Evolutionary conservation across 164 flowering plant species (phyloP), one percentile per base, ranked within the genome.

Genomic region (Umbilicus rupestris): DNA sequence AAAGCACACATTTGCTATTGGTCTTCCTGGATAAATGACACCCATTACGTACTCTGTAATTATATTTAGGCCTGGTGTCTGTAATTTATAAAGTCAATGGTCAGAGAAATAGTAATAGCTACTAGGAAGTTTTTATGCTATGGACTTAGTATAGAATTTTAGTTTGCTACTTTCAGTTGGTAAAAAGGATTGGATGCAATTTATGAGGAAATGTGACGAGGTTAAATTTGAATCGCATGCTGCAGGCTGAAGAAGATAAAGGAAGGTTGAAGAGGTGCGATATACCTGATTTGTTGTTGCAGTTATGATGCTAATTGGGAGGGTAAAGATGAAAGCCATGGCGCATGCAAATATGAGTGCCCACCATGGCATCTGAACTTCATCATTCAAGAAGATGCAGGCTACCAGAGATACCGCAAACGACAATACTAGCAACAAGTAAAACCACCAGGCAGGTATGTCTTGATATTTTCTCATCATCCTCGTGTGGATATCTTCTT

Each of bases 361-460:
- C 70, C 70, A 69, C 60, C 66, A 69, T 28, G 60, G 66, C 71
- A 68, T 60, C 46, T 68, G 70, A 33, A 68, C 58, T 46, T 68
- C 50, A 30, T 68, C 65, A 37, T 60, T 68, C 65, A 69, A 39
- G 71, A 69, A 69, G 29, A 69, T 63, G 49, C 71, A 69, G 12
- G 64, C 66, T 24, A 46, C 46, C 3, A 69, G 66, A 17, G 66
- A 63, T 46, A 69, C 41, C 26, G 52, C 24, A 11, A 92, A 6
- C 0, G 92, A 71, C 20, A 52, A 66, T 0, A 3, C 71, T 64
- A 84, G 88, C 72, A 84, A 20, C 7, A 69, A 5, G 66, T 82
- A 58, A 47, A 89, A 89, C 96, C 96, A 87, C 96, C 88, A 84
- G 26, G 37, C 28, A 0, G 98, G 96, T 37, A 87, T 84, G 73